phyloP scores from a whole-genome alignment of 805 yeast genomes.

The Maudiozyma saulgeensis region DNA sequence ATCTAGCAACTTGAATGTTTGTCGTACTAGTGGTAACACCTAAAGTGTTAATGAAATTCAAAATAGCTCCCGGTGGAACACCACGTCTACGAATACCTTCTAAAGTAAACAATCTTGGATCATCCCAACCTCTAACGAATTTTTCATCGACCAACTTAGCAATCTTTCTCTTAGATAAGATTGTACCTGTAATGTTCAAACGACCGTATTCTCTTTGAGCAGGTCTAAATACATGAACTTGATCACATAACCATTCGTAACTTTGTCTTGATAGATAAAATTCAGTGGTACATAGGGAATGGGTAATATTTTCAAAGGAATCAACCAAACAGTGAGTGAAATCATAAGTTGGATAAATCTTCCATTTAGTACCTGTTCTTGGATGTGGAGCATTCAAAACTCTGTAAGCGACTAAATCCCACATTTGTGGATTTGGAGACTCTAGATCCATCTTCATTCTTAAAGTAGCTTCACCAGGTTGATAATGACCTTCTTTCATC shows the following conservation, averaged over 20 bases:
- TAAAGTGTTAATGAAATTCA: conserved; percentile 83
- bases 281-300: conserved; percentile 93
- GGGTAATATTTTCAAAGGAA: conserved; percentile 92
- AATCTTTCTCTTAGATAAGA: conserved; percentile 90
- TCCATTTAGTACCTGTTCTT: conserved; percentile 96
- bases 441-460: conserved; percentile 92
- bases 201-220: conserved; percentile 99
- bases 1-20: conserved; percentile 80
- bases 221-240: conserved; percentile 89
- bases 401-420: conserved; percentile 98
- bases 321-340: conserved; percentile 98
- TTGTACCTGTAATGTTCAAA: conserved; percentile 86
- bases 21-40: conserved; percentile 95
- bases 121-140: conserved; percentile 94
- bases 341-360: conserved; percentile 96
- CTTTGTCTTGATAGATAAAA: conserved; percentile 86
- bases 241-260: conserved; percentile 98
- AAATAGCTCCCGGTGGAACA: conserved; percentile 96
- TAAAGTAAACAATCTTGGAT: conserved; percentile 89
- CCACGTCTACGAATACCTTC: conserved; percentile 96
- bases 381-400: conserved; percentile 88
- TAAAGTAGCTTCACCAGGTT: conserved; percentile 85
- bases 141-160: conserved; percentile 79
- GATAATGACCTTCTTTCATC: conserved; percentile 84
- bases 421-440: conserved; percentile 97